phyloP scores from a whole-genome alignment of 2,329 filamentous ascomycete genomes.

The Aspergillus piperis region DNA sequence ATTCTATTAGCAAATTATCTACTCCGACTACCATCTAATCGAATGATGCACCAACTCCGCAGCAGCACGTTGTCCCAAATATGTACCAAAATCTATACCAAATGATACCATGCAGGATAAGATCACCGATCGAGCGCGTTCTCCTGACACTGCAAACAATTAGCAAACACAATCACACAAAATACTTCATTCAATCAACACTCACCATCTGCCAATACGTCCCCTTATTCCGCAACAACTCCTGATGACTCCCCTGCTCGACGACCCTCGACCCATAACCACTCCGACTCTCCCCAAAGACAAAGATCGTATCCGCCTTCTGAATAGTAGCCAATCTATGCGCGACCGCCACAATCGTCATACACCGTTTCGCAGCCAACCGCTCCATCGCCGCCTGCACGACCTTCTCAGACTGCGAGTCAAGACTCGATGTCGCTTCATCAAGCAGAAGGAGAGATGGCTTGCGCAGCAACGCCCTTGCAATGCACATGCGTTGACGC shows the following conservation, averaged over 20 bases:
- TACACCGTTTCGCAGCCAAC: slow-evolving; percentile 56
- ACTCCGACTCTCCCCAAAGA: slow-evolving; percentile 63
- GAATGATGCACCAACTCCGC: too few relatives aligned
- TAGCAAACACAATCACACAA: background rate
- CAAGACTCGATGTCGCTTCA: slow-evolving; percentile 62
- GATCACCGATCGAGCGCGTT: background rate
- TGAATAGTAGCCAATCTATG: slow-evolving; percentile 76
- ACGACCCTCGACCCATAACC: slow-evolving; percentile 49
- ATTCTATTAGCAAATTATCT: too few relatives aligned
- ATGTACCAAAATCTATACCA: background rate
- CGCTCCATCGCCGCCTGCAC: slow-evolving; percentile 72
- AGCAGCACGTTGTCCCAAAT: too few relatives aligned
- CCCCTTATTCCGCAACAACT: slow-evolving; percentile 49
- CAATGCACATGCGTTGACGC: slow-evolving; percentile 58
- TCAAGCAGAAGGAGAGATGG: slow-evolving; percentile 59
- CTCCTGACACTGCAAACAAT: background rate
- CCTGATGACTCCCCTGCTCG: slow-evolving; percentile 61
- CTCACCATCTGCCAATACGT: background rate
- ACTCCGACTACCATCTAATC: too few relatives aligned
- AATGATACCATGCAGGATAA: background rate
- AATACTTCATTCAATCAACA: background rate
- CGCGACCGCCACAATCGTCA: slow-evolving; percentile 72
- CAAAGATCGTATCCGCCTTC: slow-evolving; percentile 76
- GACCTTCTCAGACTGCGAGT: slow-evolving; percentile 66
- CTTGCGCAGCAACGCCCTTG: slow-evolving; percentile 55